Evolutionary conservation across 2,329 filamentous ascomycete genomes (phyloP), one percentile per base, ranked within the genome.

Genomic region (Phyllosticta capitalensis): DNA sequence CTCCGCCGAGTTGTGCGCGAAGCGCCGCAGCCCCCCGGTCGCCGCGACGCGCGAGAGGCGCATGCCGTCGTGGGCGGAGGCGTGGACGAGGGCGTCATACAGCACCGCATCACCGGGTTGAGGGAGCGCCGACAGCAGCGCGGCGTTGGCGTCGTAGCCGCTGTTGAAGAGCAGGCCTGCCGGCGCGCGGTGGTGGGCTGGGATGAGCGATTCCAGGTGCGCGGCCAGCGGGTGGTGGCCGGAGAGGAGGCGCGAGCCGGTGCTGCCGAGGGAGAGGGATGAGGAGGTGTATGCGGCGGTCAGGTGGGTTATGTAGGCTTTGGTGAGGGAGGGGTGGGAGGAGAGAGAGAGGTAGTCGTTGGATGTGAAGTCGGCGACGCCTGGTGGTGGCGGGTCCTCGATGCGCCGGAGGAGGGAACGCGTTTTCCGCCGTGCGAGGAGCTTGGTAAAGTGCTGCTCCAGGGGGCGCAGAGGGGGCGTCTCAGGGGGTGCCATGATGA

Each of bases 31-130:
- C 3, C 38, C 38, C 6, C 14, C 14, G 0, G 66, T 71, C 0
- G 83, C 85, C 12, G 45, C 17, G 51, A 72, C 64, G 1, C 86
- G 79, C 6, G 83, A 85, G 20, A 86, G 65, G 19, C 79, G 78
- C 85, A 92, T 89, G 0, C 89, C 89, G 68, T 92, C 88, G 61
- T 90, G 88, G 1, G 86, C 83, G 64, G 87, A 91, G 0, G 89
- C 89, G 65, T 92, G 89, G 14, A 92, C 84, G 30, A 87, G 76
- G 68, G 87, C 87, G 66, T 92, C 89, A 64, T 89, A 87, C 0
- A 94, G 69, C 21, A 94, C 78, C 1, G 68, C 62, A 64, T 79
- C 78, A 5, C 73, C 75, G 1, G 65, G 65, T 61, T 79, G 78
- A 19, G 78, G 77, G n/a, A 80, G 66, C 54, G 72, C 75, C 0